phyloP scores from a whole-genome alignment of 257 asterid genomes.

The Solanum infundibuliforme region DNA sequence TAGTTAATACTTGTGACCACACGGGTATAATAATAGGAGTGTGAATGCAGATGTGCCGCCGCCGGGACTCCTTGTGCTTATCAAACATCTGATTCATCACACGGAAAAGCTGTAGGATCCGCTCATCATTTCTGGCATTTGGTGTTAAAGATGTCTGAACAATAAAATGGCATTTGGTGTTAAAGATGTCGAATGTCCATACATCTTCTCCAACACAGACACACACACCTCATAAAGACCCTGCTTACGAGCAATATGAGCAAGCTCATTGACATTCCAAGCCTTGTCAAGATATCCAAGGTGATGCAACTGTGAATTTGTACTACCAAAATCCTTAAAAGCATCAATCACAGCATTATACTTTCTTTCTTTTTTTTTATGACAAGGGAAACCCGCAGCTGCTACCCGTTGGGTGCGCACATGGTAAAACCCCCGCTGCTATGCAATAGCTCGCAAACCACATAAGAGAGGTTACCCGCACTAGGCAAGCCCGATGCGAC shows the following conservation, averaged over 20 bases:
- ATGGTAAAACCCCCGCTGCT: too few species aligned
- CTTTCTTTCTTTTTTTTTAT: too few species aligned
- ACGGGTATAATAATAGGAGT: conserved; percentile 96
- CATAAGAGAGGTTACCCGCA: too few species aligned
- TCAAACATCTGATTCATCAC: conserved; percentile 95
- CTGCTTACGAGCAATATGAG: conserved; percentile 91
- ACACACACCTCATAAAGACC: conserved; percentile 87
- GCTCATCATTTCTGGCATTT: conserved; percentile 96
- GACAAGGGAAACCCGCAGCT: too few species aligned
- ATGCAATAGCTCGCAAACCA: too few species aligned
- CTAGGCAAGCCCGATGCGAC: too few species aligned
- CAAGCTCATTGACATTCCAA: conserved; percentile 98
- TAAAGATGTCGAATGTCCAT: conserved; percentile 59
- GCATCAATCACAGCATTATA: conserved; percentile 61
- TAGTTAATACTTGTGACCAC: conserved; percentile 82
- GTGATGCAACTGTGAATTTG: conserved; percentile 82
- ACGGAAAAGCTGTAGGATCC: conserved; percentile 97
- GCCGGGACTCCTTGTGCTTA: conserved; percentile 96
- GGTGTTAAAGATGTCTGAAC: conserved; percentile 99
- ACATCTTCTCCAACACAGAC: conserved; percentile 86
- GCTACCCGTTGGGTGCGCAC: too few species aligned
- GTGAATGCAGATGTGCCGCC: conserved; percentile 88
- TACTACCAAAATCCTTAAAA: conserved; percentile 67
- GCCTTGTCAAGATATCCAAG: conserved; percentile 99
- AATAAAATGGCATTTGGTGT: conserved; percentile 50